A percentile compares a stretch with the other conserved stretches of the same genome.
Evolutionary conservation across 306 rosid genomes (phyloP).

Genomic region (Canavalia ensiformis): DNA sequence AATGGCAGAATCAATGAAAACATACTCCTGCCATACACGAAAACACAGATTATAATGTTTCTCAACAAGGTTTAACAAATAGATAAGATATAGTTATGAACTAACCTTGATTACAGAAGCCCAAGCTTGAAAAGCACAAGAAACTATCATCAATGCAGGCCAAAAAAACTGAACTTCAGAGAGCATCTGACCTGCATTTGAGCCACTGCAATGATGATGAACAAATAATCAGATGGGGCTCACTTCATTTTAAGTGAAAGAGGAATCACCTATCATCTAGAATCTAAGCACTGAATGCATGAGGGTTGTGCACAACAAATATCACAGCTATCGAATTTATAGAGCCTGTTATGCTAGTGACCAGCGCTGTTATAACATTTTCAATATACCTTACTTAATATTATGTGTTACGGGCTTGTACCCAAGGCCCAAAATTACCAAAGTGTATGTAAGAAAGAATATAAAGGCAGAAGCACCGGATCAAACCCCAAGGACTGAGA

Average conservation of each 20-base stretch:
- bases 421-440: too few relatives aligned
- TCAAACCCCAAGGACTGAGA: too few relatives aligned
- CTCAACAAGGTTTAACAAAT: constrained; percentile 41
- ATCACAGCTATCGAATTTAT: constrained; percentile 21
- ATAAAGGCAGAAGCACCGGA: too few relatives aligned
- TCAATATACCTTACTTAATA: background rate
- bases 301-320: background rate
- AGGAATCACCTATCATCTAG: constrained; percentile 31
- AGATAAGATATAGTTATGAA: constrained; percentile 31
- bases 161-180: constrained; percentile 79
- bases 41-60: constrained; percentile 46
- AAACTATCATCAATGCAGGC: constrained; percentile 87
- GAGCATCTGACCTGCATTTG: constrained; percentile 82
- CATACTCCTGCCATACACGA: constrained; percentile 66
- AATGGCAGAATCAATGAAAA: constrained; percentile 72
- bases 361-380: constrained; percentile 7
- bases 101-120: constrained; percentile 90
- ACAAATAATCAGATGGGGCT: constrained; percentile 46
- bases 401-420: background rate
- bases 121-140: constrained; percentile 90
- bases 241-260: constrained; percentile 37
- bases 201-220: constrained; percentile 70
- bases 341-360: background rate
- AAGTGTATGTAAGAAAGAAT: too few relatives aligned
- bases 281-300: constrained; percentile 12